phyloP scores from a whole-genome alignment of 768 basidiomycete genomes.

The Tylopilus subfusipes region DNA sequence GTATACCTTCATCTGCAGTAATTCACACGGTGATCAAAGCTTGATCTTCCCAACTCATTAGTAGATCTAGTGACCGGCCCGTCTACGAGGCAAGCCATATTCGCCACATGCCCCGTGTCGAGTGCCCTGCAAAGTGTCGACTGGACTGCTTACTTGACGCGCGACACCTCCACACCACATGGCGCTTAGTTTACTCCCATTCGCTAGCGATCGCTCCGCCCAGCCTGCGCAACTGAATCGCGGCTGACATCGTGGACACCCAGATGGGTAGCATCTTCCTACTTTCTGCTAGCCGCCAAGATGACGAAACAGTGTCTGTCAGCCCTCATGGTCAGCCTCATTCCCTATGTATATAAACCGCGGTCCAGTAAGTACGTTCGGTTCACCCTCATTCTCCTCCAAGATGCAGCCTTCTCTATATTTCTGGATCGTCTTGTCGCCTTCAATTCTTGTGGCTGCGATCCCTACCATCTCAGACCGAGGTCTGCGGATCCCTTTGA shows the following conservation, averaged over 20 bases:
- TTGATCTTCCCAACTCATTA: too few relatives aligned
- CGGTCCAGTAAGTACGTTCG: background rate
- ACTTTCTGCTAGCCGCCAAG: conserved; percentile 2
- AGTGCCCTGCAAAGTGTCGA: background rate
- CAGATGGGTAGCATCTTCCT: background rate
- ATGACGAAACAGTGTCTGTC: background rate
- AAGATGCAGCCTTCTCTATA: conserved; percentile 4
- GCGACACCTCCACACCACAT: background rate
- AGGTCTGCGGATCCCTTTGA: conserved; percentile 4
- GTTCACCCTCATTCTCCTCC: background rate
- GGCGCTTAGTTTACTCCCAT: background rate
- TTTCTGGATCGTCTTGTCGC: conserved; percentile 3
- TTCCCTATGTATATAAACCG: conserved; percentile 6
- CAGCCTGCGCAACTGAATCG: background rate
- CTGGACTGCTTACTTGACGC: too few relatives aligned
- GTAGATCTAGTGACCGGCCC: too few relatives aligned
- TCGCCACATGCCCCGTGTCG: background rate
- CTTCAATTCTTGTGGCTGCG: background rate
- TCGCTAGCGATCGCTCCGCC: background rate
- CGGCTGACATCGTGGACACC: background rate
- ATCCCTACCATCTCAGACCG: conserved; percentile 8
- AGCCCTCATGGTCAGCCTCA: conserved; percentile 15
- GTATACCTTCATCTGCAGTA: too few relatives aligned
- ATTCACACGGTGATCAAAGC: too few relatives aligned
- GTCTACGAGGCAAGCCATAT: too few relatives aligned